phyloP scores from a whole-genome alignment of 129 eudicot genomes.

The Tanacetum coccineum region DNA sequence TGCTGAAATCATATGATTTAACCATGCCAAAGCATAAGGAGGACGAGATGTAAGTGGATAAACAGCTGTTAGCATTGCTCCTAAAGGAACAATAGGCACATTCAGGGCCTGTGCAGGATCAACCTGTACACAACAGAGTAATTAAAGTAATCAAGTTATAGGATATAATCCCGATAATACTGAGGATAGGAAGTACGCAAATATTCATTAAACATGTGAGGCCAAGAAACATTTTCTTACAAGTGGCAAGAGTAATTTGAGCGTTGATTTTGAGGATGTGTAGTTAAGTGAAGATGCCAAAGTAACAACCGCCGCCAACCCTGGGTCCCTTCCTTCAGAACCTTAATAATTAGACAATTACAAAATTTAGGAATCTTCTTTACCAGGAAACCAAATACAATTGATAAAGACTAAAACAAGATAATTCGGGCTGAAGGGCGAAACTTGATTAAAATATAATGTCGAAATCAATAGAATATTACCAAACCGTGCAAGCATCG shows the following conservation, averaged over 20 bases:
- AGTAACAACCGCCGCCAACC: slow-evolving; percentile 79
- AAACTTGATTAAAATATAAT: not conserved
- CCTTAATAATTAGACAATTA: slow-evolving; percentile 34
- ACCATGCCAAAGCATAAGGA: slow-evolving; percentile 80
- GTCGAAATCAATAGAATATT: slow-evolving; percentile 21
- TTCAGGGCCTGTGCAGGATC: slow-evolving; percentile 91
- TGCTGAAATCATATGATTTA: slow-evolving; percentile 77
- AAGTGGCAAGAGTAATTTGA: slow-evolving; percentile 81
- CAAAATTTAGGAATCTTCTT: not conserved
- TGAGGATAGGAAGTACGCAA: not conserved
- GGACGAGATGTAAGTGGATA: slow-evolving; percentile 88
- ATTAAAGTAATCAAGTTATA: not conserved
- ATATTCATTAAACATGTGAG: too few species aligned
- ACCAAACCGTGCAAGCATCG: slow-evolving; percentile 77
- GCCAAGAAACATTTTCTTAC: slow-evolving; percentile 41
- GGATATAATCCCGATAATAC: not conserved
- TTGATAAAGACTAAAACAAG: too few species aligned
- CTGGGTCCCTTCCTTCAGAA: slow-evolving; percentile 68
- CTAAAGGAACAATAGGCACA: slow-evolving; percentile 94
- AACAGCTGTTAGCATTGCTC: slow-evolving; percentile 72
- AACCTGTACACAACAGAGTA: slow-evolving; percentile 41
- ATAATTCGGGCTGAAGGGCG: too few species aligned
- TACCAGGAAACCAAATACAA: slow-evolving; percentile 8
- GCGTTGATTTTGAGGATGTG: slow-evolving; percentile 74
- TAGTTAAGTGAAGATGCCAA: slow-evolving; percentile 95